Evolutionary conservation across 140 eudicot species (phyloP), one percentile per base, ranked within the genome.

Genomic region (Flaveria floridana): DNA sequence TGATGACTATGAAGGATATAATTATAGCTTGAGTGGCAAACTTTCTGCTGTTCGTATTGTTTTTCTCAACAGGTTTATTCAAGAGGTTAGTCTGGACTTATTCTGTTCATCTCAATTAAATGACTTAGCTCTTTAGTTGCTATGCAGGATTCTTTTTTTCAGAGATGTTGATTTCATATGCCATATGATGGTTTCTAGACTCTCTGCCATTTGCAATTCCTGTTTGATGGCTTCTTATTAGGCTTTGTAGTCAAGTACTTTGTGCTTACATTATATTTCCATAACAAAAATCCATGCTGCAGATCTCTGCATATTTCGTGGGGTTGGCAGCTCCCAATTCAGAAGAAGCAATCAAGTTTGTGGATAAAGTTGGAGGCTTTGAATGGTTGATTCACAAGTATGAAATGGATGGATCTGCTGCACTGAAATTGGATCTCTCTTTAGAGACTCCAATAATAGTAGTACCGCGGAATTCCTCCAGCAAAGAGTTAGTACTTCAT

Each of bases 11-110:
- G 87, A 86, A 85, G 99, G 99, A 71, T 94, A 86, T 73, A 96
- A 88, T 68, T 94, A 85, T 79, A 94, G 99, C 83, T 89, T 94
- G 84, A 73, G 83, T 72, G 97, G 99, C 73, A 90, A 86, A 44
- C 96, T 94, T 58, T 94, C 99, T 75, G 96, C 96, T 37, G 90
- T 94, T 76, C 99, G 97, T 68, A 84, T 94, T 80, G 97, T 94
- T 62, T 88, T 94, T 62, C 99, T 94, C 74, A 90, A 94, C 80
- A 88, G 91, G 87, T 94, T 94, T 76, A 87, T 94, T 65, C 96
- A 89, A 76, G 99, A 94, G 99, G 99, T 90, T 82, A 81, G 88
- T 80, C 68, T 74, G 15, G 18, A 53, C 48, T 51, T 48, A 3
- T 16, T 51, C 76, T 63, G 13, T 63, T 16, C 37, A 23, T 73